Evolutionary conservation across 108 stramenopile species (phyloP).

Genomic region (Cafeteria roenbergensis): DNA sequence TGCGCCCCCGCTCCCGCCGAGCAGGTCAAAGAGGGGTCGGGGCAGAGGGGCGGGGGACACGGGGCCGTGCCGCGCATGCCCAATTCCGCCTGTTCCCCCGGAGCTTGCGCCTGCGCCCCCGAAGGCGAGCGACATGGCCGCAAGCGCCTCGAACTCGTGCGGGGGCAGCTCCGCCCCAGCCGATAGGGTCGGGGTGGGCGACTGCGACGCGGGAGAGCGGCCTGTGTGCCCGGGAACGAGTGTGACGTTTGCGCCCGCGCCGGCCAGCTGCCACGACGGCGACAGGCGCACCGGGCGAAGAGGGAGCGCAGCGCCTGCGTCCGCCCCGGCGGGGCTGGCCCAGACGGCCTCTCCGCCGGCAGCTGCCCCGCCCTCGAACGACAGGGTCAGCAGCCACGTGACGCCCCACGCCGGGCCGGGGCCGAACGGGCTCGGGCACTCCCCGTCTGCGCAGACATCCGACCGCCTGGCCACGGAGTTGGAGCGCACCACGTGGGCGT

Average conservation of each 20-base stretch:
- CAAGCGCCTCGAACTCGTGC: neutral
- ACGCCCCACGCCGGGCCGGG: constrained; percentile 7
- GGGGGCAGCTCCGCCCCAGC: constrained; percentile 10
- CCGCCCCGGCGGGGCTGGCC: neutral
- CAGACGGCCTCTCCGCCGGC: neutral
- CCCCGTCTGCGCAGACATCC: neutral
- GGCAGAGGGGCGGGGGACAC: constrained; percentile 12
- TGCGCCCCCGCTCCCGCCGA: constrained; percentile 38
- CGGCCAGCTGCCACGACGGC: neutral
- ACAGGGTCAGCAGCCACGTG: constrained; percentile 7
- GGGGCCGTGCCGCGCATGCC: constrained; percentile 11
- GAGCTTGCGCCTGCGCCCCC: constrained; percentile 31
- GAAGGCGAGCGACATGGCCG: constrained; percentile 24
- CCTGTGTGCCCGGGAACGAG: constrained; percentile 14
- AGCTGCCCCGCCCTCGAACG: neutral
- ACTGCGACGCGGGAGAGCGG: constrained; percentile 12
- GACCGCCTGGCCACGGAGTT: neutral
- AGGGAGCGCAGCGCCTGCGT: neutral
- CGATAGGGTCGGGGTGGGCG: neutral
- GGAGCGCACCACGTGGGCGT: neutral
- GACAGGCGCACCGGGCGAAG: neutral
- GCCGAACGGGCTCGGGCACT: neutral
- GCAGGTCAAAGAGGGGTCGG: constrained; percentile 18
- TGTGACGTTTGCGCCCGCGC: constrained; percentile 14
- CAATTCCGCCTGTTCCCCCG: constrained; percentile 8